phyloP scores from a whole-genome alignment of 2,329 filamentous ascomycete genomes.

The Monilinia laxa region DNA sequence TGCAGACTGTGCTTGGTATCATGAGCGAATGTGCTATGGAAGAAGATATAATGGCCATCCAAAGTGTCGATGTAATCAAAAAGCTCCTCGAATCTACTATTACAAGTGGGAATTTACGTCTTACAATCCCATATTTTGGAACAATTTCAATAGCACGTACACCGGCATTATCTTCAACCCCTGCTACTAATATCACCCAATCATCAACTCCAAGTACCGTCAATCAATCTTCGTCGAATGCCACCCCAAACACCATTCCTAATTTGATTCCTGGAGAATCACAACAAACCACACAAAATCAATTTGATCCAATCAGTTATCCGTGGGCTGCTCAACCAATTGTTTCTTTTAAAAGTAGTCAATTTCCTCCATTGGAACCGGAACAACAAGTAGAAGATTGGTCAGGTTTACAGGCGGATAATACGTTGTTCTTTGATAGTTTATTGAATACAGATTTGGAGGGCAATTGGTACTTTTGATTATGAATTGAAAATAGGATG shows the following conservation, averaged over 20 bases:
- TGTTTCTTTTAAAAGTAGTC: constrained; percentile 34
- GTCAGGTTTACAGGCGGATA: constrained; percentile 32
- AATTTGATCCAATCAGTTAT: background rate
- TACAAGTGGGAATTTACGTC: constrained; percentile 32
- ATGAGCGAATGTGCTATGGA: constrained; percentile 31
- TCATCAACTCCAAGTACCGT: background rate
- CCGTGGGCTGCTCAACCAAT: constrained; percentile 24
- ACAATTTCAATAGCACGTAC: constrained; percentile 35
- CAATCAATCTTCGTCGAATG: background rate
- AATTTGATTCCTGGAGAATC: background rate
- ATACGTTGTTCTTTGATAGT: constrained; percentile 39
- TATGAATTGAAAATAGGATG: background rate
- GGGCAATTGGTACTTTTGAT: constrained; percentile 37
- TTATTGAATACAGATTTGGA: constrained; percentile 39
- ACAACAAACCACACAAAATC: background rate
- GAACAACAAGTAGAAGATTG: constrained; percentile 32
- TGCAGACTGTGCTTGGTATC: constrained; percentile 31
- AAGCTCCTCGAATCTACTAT: constrained; percentile 33
- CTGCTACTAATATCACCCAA: background rate
- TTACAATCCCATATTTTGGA: constrained; percentile 40
- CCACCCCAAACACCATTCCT: background rate
- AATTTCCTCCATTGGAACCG: constrained; percentile 28
- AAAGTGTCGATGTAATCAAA: constrained; percentile 37
- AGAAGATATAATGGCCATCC: constrained; percentile 33
- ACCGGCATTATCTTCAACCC: background rate